Evolutionary conservation across 495 filamentous ascomycete genomes (phyloP).

Genomic region (Neurospora sp.): DNA sequence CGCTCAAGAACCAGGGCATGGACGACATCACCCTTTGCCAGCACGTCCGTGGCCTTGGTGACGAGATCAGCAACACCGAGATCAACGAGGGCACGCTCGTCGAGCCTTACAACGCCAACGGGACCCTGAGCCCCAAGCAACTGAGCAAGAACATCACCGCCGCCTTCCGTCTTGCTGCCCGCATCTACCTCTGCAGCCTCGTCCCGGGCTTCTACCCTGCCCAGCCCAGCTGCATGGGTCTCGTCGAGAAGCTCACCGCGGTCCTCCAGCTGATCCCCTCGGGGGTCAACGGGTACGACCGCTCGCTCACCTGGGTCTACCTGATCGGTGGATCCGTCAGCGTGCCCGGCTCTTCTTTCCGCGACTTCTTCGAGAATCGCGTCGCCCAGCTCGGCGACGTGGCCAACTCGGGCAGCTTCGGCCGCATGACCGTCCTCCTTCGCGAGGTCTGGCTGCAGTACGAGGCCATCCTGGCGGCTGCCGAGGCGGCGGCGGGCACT

Average conservation of each 20-base stretch:
- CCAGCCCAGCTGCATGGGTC: slow-evolving; percentile 56
- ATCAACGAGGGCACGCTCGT: slow-evolving; percentile 36
- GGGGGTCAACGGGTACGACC: slow-evolving; percentile 75
- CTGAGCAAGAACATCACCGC: slow-evolving; percentile 78
- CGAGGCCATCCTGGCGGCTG: slow-evolving; percentile 38
- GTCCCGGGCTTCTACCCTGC: slow-evolving; percentile 76
- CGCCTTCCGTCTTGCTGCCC: slow-evolving; percentile 83
- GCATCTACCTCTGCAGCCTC: slow-evolving; percentile 89
- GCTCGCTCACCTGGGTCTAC: slow-evolving; percentile 85
- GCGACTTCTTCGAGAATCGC: slow-evolving; percentile 63
- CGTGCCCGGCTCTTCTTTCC: slow-evolving; percentile 58
- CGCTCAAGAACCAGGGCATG: slow-evolving; percentile 70
- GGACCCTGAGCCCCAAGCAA: slow-evolving; percentile 69
- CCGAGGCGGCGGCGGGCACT: slow-evolving; percentile 28
- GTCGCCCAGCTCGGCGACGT: slow-evolving; percentile 60
- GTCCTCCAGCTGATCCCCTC: slow-evolving; percentile 70
- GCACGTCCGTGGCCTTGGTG: slow-evolving; percentile 71
- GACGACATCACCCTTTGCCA: slow-evolving; percentile 75
- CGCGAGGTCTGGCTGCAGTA: slow-evolving; percentile 72
- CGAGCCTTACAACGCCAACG: slow-evolving; percentile 52
- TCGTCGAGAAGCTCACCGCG: slow-evolving; percentile 63
- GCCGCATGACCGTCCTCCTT: slow-evolving; percentile 68
- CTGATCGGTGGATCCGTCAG: slow-evolving; percentile 75
- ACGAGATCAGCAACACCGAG: slow-evolving; percentile 77
- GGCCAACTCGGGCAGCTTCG: slow-evolving; percentile 70